A percentile compares a stretch with the other conserved stretches of the same genome.
Conservation (phyloP, 140 eudicot genomes). For the Cichorium intybus region DNA sequence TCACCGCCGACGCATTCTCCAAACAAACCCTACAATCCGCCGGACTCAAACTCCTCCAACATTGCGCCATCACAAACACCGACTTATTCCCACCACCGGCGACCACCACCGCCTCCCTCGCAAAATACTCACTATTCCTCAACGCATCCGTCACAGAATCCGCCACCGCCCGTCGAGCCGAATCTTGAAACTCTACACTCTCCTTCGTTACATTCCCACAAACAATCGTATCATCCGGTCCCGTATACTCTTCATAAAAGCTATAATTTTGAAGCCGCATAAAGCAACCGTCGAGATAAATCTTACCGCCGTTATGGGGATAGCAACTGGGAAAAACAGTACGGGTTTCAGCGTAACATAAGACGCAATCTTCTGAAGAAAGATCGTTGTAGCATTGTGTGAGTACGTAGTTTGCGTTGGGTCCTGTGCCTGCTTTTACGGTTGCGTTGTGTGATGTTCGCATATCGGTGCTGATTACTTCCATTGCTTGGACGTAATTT, state of each 20-base stretch:
- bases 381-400: slow-evolving; percentile 59
- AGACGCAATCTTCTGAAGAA: slow-evolving; percentile 55
- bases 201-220: slow-evolving; percentile 26
- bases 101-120: slow-evolving; percentile 32
- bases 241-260: slow-evolving; percentile 35
- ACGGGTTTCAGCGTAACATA: slow-evolving; percentile 62
- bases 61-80: slow-evolving; percentile 53
- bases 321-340: slow-evolving; percentile 56
- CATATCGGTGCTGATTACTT: slow-evolving; percentile 6
- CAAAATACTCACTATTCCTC: slow-evolving; percentile 23
- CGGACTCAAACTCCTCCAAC: slow-evolving; percentile 56
- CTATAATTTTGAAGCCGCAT: slow-evolving; percentile 45
- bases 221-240: slow-evolving; percentile 13
- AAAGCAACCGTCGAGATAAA: slow-evolving; percentile 72
- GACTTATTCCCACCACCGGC: slow-evolving; percentile 33
- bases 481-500: slow-evolving; percentile 18
- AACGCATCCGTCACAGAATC: slow-evolving; percentile 9
- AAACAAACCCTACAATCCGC: slow-evolving; percentile 53
- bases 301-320: slow-evolving; percentile 40
- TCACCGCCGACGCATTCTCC: slow-evolving; percentile 46
- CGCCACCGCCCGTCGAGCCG: slow-evolving; percentile 22
- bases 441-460: slow-evolving; percentile 22
- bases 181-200: not conserved
- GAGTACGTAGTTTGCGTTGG: slow-evolving; percentile 19
- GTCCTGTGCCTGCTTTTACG: slow-evolving; percentile 8